These are phyloP conservation scores for Beauveria varroae DNA, from an alignment of 2,329 filamentous ascomycete species.

Conservation along the genomic window DNA sequence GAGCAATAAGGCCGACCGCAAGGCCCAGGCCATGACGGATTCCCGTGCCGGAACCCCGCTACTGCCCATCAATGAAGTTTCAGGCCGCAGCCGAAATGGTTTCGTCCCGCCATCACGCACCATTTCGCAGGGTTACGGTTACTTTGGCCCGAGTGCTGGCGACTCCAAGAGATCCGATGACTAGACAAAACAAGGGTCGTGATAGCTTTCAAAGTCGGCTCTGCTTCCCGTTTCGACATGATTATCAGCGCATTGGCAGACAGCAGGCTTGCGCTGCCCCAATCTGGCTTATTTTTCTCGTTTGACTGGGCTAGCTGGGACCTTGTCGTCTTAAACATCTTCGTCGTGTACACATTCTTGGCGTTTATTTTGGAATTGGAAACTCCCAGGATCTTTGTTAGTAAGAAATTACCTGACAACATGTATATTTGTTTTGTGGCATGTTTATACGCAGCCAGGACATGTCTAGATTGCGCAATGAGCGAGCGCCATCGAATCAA, in stretches of 20 bases:
- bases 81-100: not conserved
- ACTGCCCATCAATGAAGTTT: constrained; percentile 51
- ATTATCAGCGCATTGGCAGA: not conserved
- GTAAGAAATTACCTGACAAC: not conserved
- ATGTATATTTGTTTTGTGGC: not conserved
- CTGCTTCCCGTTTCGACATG: not conserved
- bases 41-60: constrained; percentile 37
- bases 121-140: constrained; percentile 36
- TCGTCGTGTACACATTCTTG: not conserved
- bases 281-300: not conserved
- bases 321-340: too few relatives aligned
- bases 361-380: not conserved
- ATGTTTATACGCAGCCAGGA: not conserved
- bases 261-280: constrained; percentile 2
- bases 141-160: constrained; percentile 31
- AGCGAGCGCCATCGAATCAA: not conserved
- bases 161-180: constrained; percentile 54
- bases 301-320: too few relatives aligned
- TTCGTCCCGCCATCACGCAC: not conserved
- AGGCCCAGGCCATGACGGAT: constrained; percentile 57
- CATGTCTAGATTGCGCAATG: not conserved
- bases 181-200: constrained; percentile 4
- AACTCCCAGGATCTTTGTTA: not conserved
- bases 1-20: constrained; percentile 78
- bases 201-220: not conserved